Base-by-base conservation (phyloP, 116 monocot species). In the Trichopus zeylanicus region DNA sequence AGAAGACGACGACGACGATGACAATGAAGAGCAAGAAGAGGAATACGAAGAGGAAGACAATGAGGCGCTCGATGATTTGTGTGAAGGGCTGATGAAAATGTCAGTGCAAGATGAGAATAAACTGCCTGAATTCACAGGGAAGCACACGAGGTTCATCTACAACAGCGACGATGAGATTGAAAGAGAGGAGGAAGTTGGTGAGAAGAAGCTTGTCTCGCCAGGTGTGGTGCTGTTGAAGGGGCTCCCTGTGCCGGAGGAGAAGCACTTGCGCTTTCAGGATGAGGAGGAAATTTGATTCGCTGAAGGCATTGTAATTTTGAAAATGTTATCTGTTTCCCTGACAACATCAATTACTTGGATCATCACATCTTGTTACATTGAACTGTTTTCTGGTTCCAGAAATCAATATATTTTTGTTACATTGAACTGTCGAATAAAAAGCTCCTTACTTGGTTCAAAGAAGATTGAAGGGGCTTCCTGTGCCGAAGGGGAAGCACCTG, bases 161-260 rank as follows among this genome's bases (percentile, higher is more conserved):
- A 68, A 79, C 76, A 79, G 79, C 48, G 82, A 87, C 16, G 87
- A 54, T 20, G 87, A 87, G 62, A 76, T 87, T 2, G 79, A 67
- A 32, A 67, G 52, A 32, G 77, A 70, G 30, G 81, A 66, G 48
- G 65, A 62, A 26, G 65, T 35, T 7, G 55, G 3, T 6, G 9
- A 59, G 18, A 31, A 18, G 24, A 12, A 7, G 30, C 18, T 35
- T 16, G 37, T 21, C 28, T 69, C 67, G 2, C 68, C 78, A 18
- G 51, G 53, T 26, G 56, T 69, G 7, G 1, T 72, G 19, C 19
- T 65, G 55, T 38, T 87, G 65, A 87, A 67, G 67, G 87, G 87
- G 7, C 37, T 87, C 48, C 87, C 87, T 0, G 73, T 48, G 39
- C 82, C 82, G 0, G 63, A 82, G 54, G 87, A 78, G 60, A 87